phyloP scores from a whole-genome alignment of 345 rosid species.

The Syzygium aqueum region DNA sequence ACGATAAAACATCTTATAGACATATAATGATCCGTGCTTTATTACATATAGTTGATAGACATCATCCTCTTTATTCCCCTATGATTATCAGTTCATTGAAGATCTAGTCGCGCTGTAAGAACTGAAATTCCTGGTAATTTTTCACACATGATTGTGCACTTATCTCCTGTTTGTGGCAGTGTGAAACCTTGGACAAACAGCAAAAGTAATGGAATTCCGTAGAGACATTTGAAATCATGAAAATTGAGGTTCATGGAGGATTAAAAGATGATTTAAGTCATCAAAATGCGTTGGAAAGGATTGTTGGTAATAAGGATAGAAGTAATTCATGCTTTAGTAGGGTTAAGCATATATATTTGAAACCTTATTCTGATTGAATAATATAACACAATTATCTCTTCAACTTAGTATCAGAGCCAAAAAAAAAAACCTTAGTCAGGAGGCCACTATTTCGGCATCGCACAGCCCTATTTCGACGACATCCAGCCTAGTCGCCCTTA shows the following conservation, averaged over 20 bases:
- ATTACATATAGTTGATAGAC: background rate
- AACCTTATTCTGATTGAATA: too few species aligned
- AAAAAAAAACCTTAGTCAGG: too few species aligned
- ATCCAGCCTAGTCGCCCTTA: too few species aligned
- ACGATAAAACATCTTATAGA: background rate
- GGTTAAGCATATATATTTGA: too few species aligned
- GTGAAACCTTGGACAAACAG: background rate
- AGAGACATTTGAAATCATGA: background rate
- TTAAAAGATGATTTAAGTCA: background rate
- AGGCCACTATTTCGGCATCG: too few species aligned
- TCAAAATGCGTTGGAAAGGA: too few species aligned
- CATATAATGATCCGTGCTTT: background rate
- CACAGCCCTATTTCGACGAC: too few species aligned
- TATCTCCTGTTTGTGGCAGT: background rate
- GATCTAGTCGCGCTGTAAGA: background rate
- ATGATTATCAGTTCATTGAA: background rate
- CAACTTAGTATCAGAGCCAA: too few species aligned
- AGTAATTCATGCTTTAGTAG: too few species aligned
- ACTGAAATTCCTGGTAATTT: background rate
- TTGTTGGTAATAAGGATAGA: too few species aligned
- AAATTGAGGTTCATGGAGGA: background rate
- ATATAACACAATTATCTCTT: too few species aligned
- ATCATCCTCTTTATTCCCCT: background rate
- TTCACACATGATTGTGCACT: background rate
- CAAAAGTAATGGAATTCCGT: background rate